These are phyloP conservation scores for Solanum hybrid DNA, from an alignment of 305 asterid species.

Conservation along the genomic window DNA sequence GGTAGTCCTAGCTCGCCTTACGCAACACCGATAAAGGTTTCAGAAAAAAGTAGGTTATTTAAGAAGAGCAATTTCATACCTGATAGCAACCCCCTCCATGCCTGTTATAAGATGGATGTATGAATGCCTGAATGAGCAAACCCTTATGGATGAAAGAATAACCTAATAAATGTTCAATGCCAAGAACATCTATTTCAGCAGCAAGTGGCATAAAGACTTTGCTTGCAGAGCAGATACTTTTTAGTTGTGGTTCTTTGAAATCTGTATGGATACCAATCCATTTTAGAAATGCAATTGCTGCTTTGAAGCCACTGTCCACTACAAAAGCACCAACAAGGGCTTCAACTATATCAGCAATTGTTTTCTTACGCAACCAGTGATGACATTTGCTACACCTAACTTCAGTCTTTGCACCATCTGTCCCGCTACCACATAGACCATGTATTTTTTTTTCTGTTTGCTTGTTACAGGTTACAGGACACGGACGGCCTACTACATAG, in stretches of 20 bases:
- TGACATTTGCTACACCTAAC: constrained; percentile 79
- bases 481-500: constrained; percentile 72
- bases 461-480: constrained; percentile 53
- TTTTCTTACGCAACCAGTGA: constrained; percentile 83
- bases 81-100: constrained; percentile 91
- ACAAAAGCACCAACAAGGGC: constrained; percentile 90
- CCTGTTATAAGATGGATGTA: constrained; percentile 84
- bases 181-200: constrained; percentile 36
- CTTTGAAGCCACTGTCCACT: constrained; percentile 86
- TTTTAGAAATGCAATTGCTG: constrained; percentile 74
- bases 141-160: constrained; percentile 67
- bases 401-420: constrained; percentile 27
- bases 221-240: constrained; percentile 52
- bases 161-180: constrained; percentile 49
- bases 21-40: background rate
- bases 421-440: constrained; percentile 23
- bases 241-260: constrained; percentile 31
- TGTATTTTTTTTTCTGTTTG: constrained; percentile 52
- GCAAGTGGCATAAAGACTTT: constrained; percentile 45
- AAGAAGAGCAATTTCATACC: constrained; percentile 30
- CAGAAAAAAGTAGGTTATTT: background rate
- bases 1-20: background rate
- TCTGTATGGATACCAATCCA: constrained; percentile 81
- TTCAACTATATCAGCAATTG: constrained; percentile 86
- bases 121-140: constrained; percentile 86